phyloP scores from a whole-genome alignment of 1,284 basidiomycete genomes.

The Boletus sp. region DNA sequence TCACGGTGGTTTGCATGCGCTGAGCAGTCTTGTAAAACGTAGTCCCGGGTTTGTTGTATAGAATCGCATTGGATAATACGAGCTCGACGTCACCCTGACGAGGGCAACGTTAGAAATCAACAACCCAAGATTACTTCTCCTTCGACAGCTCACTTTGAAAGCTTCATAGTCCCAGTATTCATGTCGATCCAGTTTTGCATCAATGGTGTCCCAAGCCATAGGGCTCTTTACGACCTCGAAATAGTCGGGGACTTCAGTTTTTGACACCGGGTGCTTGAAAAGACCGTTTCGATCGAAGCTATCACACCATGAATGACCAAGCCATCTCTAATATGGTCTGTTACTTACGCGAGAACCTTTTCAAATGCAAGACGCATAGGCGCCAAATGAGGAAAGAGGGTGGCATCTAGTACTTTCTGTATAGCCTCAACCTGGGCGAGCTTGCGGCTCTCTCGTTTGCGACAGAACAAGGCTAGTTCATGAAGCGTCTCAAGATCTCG shows the following conservation, averaged over 20 bases:
- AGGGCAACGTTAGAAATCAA: neutral
- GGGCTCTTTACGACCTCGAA: conserved; percentile 85
- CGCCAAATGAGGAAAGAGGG: conserved; percentile 71
- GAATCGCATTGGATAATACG: conserved; percentile 84
- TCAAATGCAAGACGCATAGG: conserved; percentile 70
- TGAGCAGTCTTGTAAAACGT: conserved; percentile 75
- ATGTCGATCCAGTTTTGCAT: conserved; percentile 76
- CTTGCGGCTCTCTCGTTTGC: conserved; percentile 87
- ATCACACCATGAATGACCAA: conserved; percentile 12
- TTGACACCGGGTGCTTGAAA: conserved; percentile 85
- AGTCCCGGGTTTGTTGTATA: conserved; percentile 84
- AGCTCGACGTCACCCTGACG: conserved; percentile 81
- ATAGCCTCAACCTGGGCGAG: conserved; percentile 73
- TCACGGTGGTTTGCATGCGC: conserved; percentile 64
- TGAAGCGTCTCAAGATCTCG: conserved; percentile 80
- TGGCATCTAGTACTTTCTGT: conserved; percentile 64
- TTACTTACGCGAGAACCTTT: conserved; percentile 68
- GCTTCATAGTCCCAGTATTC: conserved; percentile 76
- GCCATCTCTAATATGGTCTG: neutral
- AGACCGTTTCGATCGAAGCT: conserved; percentile 78
- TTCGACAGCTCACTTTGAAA: conserved; percentile 64
- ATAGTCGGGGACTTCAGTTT: conserved; percentile 87
- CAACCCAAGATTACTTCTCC: neutral
- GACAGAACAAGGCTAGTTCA: conserved; percentile 70
- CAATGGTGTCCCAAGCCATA: conserved; percentile 89